Base-by-base conservation (phyloP, 768 basidiomycete species). In the Trametes cinnabarina region DNA sequence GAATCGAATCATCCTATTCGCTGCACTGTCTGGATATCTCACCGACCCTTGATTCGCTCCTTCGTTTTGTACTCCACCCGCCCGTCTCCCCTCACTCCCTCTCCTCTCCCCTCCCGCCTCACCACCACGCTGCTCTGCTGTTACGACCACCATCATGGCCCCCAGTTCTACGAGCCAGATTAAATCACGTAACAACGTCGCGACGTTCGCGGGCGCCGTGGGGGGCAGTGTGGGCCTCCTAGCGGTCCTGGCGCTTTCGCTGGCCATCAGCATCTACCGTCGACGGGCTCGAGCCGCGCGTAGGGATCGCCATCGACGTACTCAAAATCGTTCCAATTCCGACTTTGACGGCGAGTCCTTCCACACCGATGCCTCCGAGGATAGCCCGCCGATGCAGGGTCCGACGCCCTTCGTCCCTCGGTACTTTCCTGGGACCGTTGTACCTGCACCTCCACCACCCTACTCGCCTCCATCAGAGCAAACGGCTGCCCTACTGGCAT, bases 151-250 rank as follows among this genome's bases (percentile, higher is more conserved):
- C 48, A 46, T 51, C 60, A 51, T 63, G 51, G 41, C 50, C 37
- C 47, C 66, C 62, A 65, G 64, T 22, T 50, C 62, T 23, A 55
- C 55, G 3, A 42, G 48, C 28, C 47, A 47, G 14, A 25, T 50
- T 26, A 69, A 70, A 60, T 51, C 62, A 30, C 44, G 25, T 46
- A 65, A 70, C 55, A 69, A 69, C 48, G 61, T 69, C 47, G 77
- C 74, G 15, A 82, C 82, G 6, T 84, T 86, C 64, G 82, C 73
- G 1, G 80, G 76, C n/a, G 81, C 79, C 1, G 73, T 84, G 22
- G 81, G 79, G 0, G 79, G 79, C 26, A 76, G 73, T 28, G 74
- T 82, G 17, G 83, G 82, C 28, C 76, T 82, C 20, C 76, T 84
- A 11, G 73, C 73, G 11, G 63, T 79, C 35, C 68, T 83, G 51